Conservation (phyloP, 116 monocot genomes). For the Trichopus zeylanicus region DNA sequence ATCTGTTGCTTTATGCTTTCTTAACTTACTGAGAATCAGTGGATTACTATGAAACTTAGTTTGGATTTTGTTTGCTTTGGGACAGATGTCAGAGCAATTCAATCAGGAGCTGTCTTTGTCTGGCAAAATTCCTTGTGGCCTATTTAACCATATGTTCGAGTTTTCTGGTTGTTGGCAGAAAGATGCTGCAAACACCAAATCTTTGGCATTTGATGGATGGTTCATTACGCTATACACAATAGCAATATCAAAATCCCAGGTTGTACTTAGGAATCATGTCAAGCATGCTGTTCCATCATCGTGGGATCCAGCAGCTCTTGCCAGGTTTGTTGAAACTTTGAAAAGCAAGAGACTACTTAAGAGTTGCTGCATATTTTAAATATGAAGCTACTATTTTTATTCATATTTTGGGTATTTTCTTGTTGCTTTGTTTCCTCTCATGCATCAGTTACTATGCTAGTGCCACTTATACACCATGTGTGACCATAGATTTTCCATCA, state of each 20-base stretch:
- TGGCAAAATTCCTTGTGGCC: slow-evolving; percentile 86
- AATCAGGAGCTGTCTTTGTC: slow-evolving; percentile 74
- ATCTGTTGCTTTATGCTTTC: too few species aligned
- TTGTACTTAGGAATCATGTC: slow-evolving; percentile 61
- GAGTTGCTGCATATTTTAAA: too few species aligned
- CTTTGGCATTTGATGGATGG: slow-evolving; percentile 90
- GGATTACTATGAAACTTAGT: too few species aligned
- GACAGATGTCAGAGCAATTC: slow-evolving; percentile 94
- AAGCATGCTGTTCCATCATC: slow-evolving; percentile 78
- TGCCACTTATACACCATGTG: too few species aligned
- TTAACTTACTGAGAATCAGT: too few species aligned
- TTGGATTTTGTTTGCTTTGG: too few species aligned
- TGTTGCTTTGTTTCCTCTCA: background rate
- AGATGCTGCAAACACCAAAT: slow-evolving; percentile 71
- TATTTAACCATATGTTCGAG: slow-evolving; percentile 85
- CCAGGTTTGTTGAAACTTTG: slow-evolving; percentile 32
- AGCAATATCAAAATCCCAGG: slow-evolving; percentile 68
- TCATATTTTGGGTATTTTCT: too few species aligned
- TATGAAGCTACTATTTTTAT: too few species aligned
- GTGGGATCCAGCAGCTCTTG: slow-evolving; percentile 89
- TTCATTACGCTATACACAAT: slow-evolving; percentile 75
- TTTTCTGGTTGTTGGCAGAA: slow-evolving; percentile 78
- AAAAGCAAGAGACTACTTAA: background rate
- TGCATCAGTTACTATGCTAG: too few species aligned
- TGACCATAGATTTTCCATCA: too few species aligned